Conservation (phyloP, 345 rosid genomes). For the Draba incana region DNA sequence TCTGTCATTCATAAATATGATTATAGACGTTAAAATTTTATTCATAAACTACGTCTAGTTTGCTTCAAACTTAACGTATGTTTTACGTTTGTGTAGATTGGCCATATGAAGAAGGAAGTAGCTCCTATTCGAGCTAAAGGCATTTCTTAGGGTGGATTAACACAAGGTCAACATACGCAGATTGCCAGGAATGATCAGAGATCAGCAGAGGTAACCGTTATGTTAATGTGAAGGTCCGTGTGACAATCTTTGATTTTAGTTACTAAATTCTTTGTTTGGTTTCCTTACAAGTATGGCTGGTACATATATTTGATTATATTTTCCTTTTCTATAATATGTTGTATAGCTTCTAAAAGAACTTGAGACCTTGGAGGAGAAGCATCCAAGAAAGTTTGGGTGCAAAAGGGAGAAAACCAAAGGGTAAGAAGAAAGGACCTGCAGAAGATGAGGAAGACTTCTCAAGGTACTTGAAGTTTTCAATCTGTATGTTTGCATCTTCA, state of each 20-base stretch:
- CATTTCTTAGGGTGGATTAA: conserved; percentile 92
- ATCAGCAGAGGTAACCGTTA: conserved; percentile 60
- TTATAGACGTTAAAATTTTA: background rate
- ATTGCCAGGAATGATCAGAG: conserved; percentile 98
- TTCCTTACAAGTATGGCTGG: background rate
- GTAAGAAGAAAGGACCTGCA: conserved; percentile 60
- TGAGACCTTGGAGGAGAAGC: conserved; percentile 97
- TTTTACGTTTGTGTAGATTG: conserved; percentile 55
- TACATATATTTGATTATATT: background rate
- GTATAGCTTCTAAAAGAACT: conserved; percentile 85
- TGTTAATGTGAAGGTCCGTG: conserved; percentile 1
- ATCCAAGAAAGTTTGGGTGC: conserved; percentile 94
- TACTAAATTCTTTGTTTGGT: conserved; percentile 1
- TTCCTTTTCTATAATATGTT: conserved; percentile 8
- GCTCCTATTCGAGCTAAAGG: conserved; percentile 94
- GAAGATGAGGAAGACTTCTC: conserved; percentile 66
- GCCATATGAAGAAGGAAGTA: conserved; percentile 96
- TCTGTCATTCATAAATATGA: background rate
- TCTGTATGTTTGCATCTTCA: conserved; percentile 18
- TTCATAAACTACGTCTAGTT: conserved; percentile 7
- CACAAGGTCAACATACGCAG: conserved; percentile 98
- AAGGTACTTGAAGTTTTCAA: conserved; percentile 53
- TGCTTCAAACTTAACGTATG: conserved; percentile 16
- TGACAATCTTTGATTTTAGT: background rate
- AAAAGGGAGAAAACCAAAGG: conserved; percentile 54